Conservation (phyloP, 2,329 filamentous ascomycete species). For the Cadophora malorum region DNA sequence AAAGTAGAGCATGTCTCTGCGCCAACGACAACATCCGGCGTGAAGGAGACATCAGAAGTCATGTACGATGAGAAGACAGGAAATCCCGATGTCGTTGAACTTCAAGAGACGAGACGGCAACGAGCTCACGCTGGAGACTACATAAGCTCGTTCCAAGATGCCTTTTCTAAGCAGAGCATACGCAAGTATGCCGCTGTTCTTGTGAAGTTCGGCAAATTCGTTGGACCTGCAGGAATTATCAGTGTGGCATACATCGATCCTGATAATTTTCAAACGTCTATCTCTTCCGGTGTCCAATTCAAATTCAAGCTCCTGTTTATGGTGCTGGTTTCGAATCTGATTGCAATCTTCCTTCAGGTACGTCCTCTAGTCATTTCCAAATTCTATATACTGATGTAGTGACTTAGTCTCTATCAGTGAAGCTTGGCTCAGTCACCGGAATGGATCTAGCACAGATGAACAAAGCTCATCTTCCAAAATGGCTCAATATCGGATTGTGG, state of each 20-base stretch:
- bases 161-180: constrained; percentile 25
- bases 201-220: constrained; percentile 52
- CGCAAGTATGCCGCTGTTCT: constrained; percentile 23
- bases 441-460: constrained; percentile 59
- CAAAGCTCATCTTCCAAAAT: constrained; percentile 54
- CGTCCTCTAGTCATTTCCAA: not conserved
- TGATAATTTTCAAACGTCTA: constrained; percentile 61
- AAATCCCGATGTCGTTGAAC: constrained; percentile 8
- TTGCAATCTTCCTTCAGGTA: constrained; percentile 57
- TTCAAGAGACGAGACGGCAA: constrained; percentile 17
- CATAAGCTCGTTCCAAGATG: constrained; percentile 6
- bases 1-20: constrained; percentile 11
- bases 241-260: constrained; percentile 48
- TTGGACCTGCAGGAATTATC: constrained; percentile 53
- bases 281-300: constrained; percentile 58
- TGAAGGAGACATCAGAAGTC: constrained; percentile 18
- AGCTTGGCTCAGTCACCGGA: constrained; percentile 59
- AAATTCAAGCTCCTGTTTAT: constrained; percentile 60
- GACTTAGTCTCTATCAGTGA: constrained; percentile 56
- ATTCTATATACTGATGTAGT: not conserved
- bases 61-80: constrained; percentile 23
- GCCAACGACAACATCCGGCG: not conserved
- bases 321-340: constrained; percentile 60
- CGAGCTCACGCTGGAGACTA: constrained; percentile 8
- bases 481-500: constrained; percentile 59